Evolutionary conservation across 169 alveolate species (phyloP), one percentile per base, ranked within the genome.

Genomic region (Plasmodium inui): DNA sequence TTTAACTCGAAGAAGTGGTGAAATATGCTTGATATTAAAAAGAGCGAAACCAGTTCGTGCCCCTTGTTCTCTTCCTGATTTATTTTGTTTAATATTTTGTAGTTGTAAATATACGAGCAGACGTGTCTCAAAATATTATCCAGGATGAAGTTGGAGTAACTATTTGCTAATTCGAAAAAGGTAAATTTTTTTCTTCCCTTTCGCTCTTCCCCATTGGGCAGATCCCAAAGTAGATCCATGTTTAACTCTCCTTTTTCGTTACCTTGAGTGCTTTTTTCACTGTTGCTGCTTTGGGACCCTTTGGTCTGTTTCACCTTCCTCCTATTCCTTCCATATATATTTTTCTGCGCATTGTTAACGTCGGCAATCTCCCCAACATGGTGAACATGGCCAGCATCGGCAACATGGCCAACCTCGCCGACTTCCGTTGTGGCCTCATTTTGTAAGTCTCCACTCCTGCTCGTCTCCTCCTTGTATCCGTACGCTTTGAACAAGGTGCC

Each of bases 31-130:
- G 95, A 74, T 12, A 91, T 91, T 30, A 41, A 82, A 32, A 91
- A 81, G 32, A 82, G 79, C 1, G 95, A 91, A 81, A 91, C 88
- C 2, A 72, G 22, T 70, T 91, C 95, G 57, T 91, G 44, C 3
- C 95, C 84, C 39, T 81, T 81, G 22, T 91, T 91, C 83, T 71
- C 80, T 22, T 53, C 84, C 74, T 39, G 34, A 81, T 91, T 91
- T 57, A 91, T 37, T 81, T 81, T 70, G 53, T 91, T 91, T 70
- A 91, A 72, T 34, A 41, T 26, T 91, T 91, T 82, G 74, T 57
- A 91, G 61, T 91, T 81, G 50, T 91, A 91, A 71, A 91, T 82
- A 28, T 91, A 91, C 6, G 67, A 32, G 78, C 95, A 91, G 12
- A 91, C 74, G 3, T 91, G 79, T 61, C 39, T 91, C 57, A 91